Conservation (phyloP, 73 alveolate genomes). For the Paraurostyla sp. region DNA sequence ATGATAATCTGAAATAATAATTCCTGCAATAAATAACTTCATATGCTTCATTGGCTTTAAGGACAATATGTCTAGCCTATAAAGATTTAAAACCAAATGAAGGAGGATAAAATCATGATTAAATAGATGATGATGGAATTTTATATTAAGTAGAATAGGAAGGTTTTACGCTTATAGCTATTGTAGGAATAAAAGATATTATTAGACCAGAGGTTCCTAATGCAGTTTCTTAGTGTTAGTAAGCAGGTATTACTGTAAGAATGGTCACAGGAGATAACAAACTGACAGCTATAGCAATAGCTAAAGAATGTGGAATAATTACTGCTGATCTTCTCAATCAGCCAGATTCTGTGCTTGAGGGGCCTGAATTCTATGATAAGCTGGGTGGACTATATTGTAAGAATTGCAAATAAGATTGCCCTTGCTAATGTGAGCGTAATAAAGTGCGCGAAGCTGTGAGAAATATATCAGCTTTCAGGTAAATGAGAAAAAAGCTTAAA, state of each 20-base stretch:
- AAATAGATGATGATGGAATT: neutral
- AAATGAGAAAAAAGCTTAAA: slow-evolving; percentile 75
- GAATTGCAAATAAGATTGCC: slow-evolving; percentile 16
- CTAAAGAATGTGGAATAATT: slow-evolving; percentile 93
- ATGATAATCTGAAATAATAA: neutral
- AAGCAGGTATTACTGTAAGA: slow-evolving; percentile 92
- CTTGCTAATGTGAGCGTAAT: slow-evolving; percentile 64
- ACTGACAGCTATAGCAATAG: slow-evolving; percentile 97
- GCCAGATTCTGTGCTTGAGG: slow-evolving; percentile 54
- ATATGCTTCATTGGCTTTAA: slow-evolving; percentile 46
- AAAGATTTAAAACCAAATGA: slow-evolving; percentile 62
- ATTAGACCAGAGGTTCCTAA: slow-evolving; percentile 92
- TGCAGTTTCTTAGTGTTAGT: slow-evolving; percentile 84
- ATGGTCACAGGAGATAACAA: slow-evolving; percentile 98
- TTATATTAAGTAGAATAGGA: slow-evolving; percentile 44
- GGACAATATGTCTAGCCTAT: slow-evolving; percentile 79
- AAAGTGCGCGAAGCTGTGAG: slow-evolving; percentile 84
- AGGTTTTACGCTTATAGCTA: slow-evolving; percentile 83
- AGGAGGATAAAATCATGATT: slow-evolving; percentile 1
- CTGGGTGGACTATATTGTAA: slow-evolving; percentile 52
- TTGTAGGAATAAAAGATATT: slow-evolving; percentile 95
- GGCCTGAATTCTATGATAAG: slow-evolving; percentile 56
- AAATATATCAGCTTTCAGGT: slow-evolving; percentile 79
- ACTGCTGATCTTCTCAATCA: slow-evolving; percentile 65
- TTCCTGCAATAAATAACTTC: neutral